Percentiles rank a stretch among this genome's conserved stretches.
These are phyloP conservation scores for Suhomyces atakaporum DNA, from an alignment of 1,139 yeast genomes.

Conservation along the genomic window DNA sequence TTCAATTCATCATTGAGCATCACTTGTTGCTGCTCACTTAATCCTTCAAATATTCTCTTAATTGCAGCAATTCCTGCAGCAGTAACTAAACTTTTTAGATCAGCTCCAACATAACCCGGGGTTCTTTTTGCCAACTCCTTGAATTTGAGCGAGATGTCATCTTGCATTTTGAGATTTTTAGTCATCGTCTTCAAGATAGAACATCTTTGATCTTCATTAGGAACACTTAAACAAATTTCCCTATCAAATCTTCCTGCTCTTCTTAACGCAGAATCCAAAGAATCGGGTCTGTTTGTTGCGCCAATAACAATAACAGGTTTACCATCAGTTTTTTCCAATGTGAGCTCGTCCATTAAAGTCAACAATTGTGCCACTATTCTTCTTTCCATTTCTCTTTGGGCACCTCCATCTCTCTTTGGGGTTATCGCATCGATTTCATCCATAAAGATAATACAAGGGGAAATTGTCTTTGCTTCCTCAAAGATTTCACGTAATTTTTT, in stretches of 20 bases:
- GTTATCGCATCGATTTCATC: conserved; percentile 99
- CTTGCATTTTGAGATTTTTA: conserved; percentile 55
- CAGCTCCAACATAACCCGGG: conserved; percentile 99
- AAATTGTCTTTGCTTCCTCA: conserved; percentile 86
- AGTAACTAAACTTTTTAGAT: conserved; percentile 86
- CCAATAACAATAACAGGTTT: conserved; percentile 73
- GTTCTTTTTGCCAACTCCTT: conserved; percentile 81
- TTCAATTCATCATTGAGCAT: conserved; percentile 12
- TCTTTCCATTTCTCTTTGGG: conserved; percentile 97
- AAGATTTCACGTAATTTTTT: conserved; percentile 89
- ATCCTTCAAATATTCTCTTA: conserved; percentile 72
- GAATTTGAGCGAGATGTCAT: conserved; percentile 67
- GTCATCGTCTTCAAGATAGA: conserved; percentile 79
- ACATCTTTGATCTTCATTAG: conserved; percentile 80
- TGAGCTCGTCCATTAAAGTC: conserved; percentile 90
- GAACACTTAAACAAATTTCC: conserved; percentile 74
- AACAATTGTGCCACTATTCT: conserved; percentile 93
- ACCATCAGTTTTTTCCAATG: conserved; percentile 85
- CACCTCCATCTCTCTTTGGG: conserved; percentile 94
- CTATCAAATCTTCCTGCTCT: conserved; percentile 53
- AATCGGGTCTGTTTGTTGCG: conserved; percentile 53
- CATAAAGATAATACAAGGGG: conserved; percentile 90
- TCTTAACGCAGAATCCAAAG: conserved; percentile 50
- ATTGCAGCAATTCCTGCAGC: conserved; percentile 97
- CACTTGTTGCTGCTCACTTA: conserved; percentile 41